Evolutionary conservation across 2,329 filamentous ascomycete genomes (phyloP), one percentile per base, ranked within the genome.

Genomic region (Talaromyces pinophilus): DNA sequence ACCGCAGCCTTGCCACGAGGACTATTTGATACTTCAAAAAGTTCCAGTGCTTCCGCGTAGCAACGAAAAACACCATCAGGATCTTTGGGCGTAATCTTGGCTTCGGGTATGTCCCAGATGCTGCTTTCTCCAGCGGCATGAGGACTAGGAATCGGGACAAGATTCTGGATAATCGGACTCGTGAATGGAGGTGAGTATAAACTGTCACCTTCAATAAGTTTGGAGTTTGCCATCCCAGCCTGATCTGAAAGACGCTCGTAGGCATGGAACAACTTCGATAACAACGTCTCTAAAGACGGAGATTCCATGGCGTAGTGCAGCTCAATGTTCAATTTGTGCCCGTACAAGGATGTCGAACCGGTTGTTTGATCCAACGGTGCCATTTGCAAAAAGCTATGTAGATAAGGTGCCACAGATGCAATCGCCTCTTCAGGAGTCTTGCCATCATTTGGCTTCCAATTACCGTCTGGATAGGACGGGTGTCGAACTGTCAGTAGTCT

Each of bases 141-240:
- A 11, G 54, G 44, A 28, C 33, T n/a, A 48, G 71, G 66, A 22
- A 68, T 22, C 8, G 69, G 60, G 38, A 71, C 44, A 50, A 73
- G 28, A 38, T 71, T 72, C 46, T 72, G 62, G 10, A 67, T 64
- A n/a, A 72, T n/a, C 2, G 71, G 71, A 25, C 69, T 73, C 1
- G 71, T 59, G 46, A 73, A 73, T 10, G 70, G 65, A 15, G 70
- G 69, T 17, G 70, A 69, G 10, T 70, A 55, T 3, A 70, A 33
- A 59, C 25, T 62, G 61, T 73, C 71, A 1, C 65, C 71, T 63
- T 72, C 68, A 13, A 72, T 67, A n/a, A 73, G 35, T 44, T 69
- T 71, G 46, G 67, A 59, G 35, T 68, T 72, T 13, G 67, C 71
- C 70, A 72, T 70, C 7, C 71, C 71, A 2, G 44, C 64, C 22